Evolutionary conservation across 2,329 filamentous ascomycete genomes (phyloP), one percentile per base, ranked within the genome.

Genomic region (Pseudogymnoascus sp.): DNA sequence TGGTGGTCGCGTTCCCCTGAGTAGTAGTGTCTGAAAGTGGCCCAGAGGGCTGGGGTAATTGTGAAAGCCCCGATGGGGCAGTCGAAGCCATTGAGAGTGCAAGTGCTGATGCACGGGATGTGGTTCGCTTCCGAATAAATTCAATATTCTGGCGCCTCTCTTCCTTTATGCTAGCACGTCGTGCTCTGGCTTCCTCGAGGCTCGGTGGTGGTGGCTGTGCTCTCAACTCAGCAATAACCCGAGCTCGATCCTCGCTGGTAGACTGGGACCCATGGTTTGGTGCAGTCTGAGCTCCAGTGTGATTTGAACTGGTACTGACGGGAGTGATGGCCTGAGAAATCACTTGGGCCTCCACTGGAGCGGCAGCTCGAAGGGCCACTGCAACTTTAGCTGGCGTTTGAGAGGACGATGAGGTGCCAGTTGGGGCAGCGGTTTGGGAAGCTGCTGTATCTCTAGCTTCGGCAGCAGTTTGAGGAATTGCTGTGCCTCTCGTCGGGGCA

Each of bases 161-260:
- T 8, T 62, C 38, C 23, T 64, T 64, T 5, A 66, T 55, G 14
- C 60, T 64, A 3, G 63, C 65, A 14, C 67, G 62, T 1, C 65
- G 65, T 25, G 64, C 35, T 5, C 67, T 61, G n/a, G 60, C 67
- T 59, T 68, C 30, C 9, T 63, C 62, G 2, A 69, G 63, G 4
- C 64, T 65, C 23, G 65, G 22, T n/a, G 64, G 67, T 5, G 62
- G 30, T 4, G 58, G 59, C 0, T 62, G 28, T 6, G 49, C 49
- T 55, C 49, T 55, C 49, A 33, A 55, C 11, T 55, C n/a, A 4
- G 28, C 49, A 55, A 55, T 55, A 19, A 55, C 49, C 28, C 49
- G 16, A 33, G 49, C 49, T 33, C 49, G 19, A 14, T 55, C 49
- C 28, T 33, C 28, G 49, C 5, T 33, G 49, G 22, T 35, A 6